Base-by-base conservation (phyloP, 768 basidiomycete species). In the Tricholoma sp. region DNA sequence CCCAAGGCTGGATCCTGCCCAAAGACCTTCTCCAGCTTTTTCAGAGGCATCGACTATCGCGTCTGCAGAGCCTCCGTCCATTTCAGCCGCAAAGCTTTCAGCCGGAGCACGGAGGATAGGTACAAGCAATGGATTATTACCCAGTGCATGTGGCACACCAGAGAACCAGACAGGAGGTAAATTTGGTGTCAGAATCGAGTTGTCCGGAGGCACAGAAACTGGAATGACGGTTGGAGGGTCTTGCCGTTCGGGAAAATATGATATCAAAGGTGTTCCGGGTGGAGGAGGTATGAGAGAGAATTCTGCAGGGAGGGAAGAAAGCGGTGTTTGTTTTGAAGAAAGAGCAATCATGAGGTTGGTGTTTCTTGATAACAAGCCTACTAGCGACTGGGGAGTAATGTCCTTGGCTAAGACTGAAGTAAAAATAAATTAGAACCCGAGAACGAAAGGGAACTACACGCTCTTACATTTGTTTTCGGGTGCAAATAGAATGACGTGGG, bases 281-380 rank as follows among this genome's bases (percentile, higher is more conserved):
- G 93, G 91, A 15, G 91, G 89, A 24, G 92, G 86, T 52, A 93
- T 82, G 55, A 98, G 79, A 36, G 89, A 90, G 77, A 98, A 98
- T 75, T 99, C 97, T 50, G 91, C 70, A 0, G 94, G 91, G 54
- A 96, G 81, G 11, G 88, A 82, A 11, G 84, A 78, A 9, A 95
- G 74, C 41, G 89, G 76, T 2, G 85, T 86, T 72, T 88, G 81
- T 73, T 82, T 86, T 62, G 88, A 75, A 1, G 91, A 88, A 57
- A 96, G 81, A 2, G 88, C 83, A 62, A 97, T 73, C 61, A 99
- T 81, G 55, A 98, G 75, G 75, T 98, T 97, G 54, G 89, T 85
- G 58, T 83, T 78, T 58, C 80, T 79, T 28, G 83, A 75, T 31
- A 92, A 74, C 51, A 94, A 82, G 24, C 78, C 69, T 37, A 94